These are phyloP conservation scores for Daldinia vernicosa DNA, from an alignment of 495 filamentous ascomycete genomes.

Conservation along the genomic window DNA sequence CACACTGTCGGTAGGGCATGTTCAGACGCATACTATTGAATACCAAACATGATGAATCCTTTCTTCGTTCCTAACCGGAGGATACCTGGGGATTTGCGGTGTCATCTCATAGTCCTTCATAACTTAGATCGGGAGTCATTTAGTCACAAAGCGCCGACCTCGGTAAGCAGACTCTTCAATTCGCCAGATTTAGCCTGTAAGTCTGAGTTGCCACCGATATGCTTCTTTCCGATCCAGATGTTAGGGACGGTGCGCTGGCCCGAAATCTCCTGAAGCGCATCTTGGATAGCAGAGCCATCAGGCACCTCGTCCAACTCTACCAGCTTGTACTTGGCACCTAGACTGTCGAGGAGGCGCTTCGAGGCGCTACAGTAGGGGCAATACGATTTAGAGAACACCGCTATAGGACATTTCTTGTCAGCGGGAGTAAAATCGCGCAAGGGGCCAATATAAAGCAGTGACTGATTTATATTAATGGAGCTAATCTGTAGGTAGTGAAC, in stretches of 20 bases:
- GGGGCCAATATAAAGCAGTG: neutral
- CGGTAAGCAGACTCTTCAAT: slow-evolving; percentile 53
- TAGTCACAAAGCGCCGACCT: slow-evolving; percentile 52
- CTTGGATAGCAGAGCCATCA: slow-evolving; percentile 85
- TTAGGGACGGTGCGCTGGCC: slow-evolving; percentile 90
- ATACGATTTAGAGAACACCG: slow-evolving; percentile 95
- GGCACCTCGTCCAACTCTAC: slow-evolving; percentile 90
- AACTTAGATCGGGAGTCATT: slow-evolving; percentile 18
- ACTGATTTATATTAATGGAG: neutral
- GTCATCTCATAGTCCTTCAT: neutral
- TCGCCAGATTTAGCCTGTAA: slow-evolving; percentile 68
- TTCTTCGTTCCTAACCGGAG: neutral
- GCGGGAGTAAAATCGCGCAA: neutral
- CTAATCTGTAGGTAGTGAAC: neutral
- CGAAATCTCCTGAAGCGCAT: slow-evolving; percentile 80
- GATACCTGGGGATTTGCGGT: neutral
- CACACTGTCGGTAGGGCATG: neutral
- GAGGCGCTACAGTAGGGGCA: slow-evolving; percentile 93
- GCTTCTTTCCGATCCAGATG: slow-evolving; percentile 88
- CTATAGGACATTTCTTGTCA: slow-evolving; percentile 51
- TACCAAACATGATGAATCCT: neutral
- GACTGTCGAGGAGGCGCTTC: slow-evolving; percentile 73
- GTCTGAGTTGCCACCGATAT: slow-evolving; percentile 97
- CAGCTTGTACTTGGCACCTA: slow-evolving; percentile 75
- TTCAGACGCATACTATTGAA: neutral